Percentiles rank a stretch among this genome's conserved stretches.
Evolutionary conservation across 2,329 filamentous ascomycete species (phyloP).

Genomic region (Madurella mycetomatis): DNA sequence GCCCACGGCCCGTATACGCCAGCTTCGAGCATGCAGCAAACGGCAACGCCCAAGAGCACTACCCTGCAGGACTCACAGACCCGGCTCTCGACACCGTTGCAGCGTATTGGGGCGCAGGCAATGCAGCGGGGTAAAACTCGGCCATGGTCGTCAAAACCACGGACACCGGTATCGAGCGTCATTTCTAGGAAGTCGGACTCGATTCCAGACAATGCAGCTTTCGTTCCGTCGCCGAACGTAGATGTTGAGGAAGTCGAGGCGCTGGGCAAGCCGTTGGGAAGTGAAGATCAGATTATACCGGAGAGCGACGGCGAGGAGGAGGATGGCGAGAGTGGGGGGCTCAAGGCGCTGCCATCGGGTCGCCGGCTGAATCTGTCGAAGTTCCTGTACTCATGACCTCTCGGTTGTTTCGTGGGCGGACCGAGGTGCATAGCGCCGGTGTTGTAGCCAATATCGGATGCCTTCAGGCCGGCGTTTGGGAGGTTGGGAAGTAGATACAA

Average conservation of each 20-base stretch:
- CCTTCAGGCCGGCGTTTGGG: slow-evolving; percentile 1
- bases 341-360: slow-evolving; percentile 21
- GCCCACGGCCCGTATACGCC: slow-evolving; percentile 40
- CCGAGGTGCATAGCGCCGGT: slow-evolving; percentile 20
- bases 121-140: slow-evolving; percentile 30
- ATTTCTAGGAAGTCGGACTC: background rate
- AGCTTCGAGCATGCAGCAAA: slow-evolving; percentile 28
- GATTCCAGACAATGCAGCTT: slow-evolving; percentile 46
- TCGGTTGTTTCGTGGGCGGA: background rate
- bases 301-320: slow-evolving; percentile 46
- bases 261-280: slow-evolving; percentile 45
- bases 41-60: slow-evolving; percentile 12
- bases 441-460: slow-evolving; percentile 6
- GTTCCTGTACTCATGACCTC: slow-evolving; percentile 39
- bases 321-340: slow-evolving; percentile 34
- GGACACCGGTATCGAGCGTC: slow-evolving; percentile 22
- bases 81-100: slow-evolving; percentile 43
- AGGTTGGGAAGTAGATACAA: background rate
- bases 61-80: slow-evolving; percentile 9
- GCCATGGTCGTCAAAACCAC: slow-evolving; percentile 23
- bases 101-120: slow-evolving; percentile 49
- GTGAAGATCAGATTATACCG: slow-evolving; percentile 53
- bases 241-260: slow-evolving; percentile 51
- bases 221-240: slow-evolving; percentile 52
- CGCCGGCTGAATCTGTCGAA: slow-evolving; percentile 44